Evolutionary conservation across 495 filamentous ascomycete species (phyloP).

Genomic region (Hypomontagnella monticulosa): DNA sequence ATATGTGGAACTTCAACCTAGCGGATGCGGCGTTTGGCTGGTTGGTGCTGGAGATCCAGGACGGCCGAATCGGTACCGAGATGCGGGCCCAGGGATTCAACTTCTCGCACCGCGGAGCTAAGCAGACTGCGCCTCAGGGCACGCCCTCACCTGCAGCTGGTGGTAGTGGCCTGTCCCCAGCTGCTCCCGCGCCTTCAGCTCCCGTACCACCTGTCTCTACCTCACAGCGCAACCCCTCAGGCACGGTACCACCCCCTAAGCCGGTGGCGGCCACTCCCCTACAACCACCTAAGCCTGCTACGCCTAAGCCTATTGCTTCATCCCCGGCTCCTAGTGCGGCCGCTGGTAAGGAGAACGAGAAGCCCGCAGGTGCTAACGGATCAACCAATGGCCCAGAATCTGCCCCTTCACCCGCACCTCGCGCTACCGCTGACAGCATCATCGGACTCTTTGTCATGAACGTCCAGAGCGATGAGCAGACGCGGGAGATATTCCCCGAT

Average conservation of each 20-base stretch:
- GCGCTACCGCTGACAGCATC: slow-evolving; percentile 58
- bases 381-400: slow-evolving; percentile 59
- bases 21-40: slow-evolving; percentile 98
- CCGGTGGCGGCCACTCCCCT: slow-evolving; percentile 50
- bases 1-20: slow-evolving; percentile 99
- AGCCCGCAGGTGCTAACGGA: slow-evolving; percentile 59
- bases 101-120: slow-evolving; percentile 88
- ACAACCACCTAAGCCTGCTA: slow-evolving; percentile 62
- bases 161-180: slow-evolving; percentile 48
- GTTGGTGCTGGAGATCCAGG: slow-evolving; percentile 92
- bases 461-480: slow-evolving; percentile 77
- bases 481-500: slow-evolving; percentile 79
- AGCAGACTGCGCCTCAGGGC: slow-evolving; percentile 55
- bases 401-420: slow-evolving; percentile 55
- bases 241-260: slow-evolving; percentile 51
- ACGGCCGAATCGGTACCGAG: slow-evolving; percentile 94
- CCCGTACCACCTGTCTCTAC: slow-evolving; percentile 29
- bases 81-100: slow-evolving; percentile 99
- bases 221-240: slow-evolving; percentile 50
- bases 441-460: slow-evolving; percentile 87
- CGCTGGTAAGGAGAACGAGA: slow-evolving; percentile 58
- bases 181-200: slow-evolving; percentile 50
- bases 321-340: slow-evolving; percentile 46
- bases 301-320: slow-evolving; percentile 56
- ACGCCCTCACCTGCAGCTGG: slow-evolving; percentile 48